These are phyloP conservation scores for Lasiosphaeriaceae sp. DNA, from an alignment of 495 filamentous ascomycete genomes.

Conservation along the genomic window DNA sequence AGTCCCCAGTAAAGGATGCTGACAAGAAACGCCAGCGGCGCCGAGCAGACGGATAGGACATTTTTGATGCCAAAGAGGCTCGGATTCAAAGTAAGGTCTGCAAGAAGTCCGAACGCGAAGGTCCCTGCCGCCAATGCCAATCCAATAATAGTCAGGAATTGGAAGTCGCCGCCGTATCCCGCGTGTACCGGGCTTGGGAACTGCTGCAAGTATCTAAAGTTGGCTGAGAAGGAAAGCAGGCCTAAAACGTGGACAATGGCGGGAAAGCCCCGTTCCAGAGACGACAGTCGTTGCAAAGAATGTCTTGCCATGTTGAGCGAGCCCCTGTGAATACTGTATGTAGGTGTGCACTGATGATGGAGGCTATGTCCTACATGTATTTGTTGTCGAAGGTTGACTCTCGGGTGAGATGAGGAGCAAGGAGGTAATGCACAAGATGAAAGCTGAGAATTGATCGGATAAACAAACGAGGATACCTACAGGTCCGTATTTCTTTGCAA, in stretches of 20 bases:
- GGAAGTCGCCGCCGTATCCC: constrained; percentile 78
- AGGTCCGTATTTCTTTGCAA: too few relatives aligned
- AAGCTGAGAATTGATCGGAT: too few relatives aligned
- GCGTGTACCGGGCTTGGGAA: constrained; percentile 51
- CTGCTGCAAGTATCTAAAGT: constrained; percentile 55
- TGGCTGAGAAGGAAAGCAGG: constrained; percentile 62
- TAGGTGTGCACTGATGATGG: too few relatives aligned
- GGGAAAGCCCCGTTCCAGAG: constrained; percentile 68
- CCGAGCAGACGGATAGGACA: constrained; percentile 62
- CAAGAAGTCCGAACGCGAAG: constrained; percentile 65
- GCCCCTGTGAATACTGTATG: not conserved
- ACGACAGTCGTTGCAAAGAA: constrained; percentile 66
- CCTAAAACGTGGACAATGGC: constrained; percentile 67
- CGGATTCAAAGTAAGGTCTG: constrained; percentile 65
- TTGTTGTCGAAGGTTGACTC: too few relatives aligned
- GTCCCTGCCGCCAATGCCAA: constrained; percentile 64
- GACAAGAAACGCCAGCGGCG: constrained; percentile 78
- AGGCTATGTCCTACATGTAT: too few relatives aligned
- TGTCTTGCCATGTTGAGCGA: constrained; percentile 40
- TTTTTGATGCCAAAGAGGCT: constrained; percentile 73
- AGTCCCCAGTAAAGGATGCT: constrained; percentile 84
- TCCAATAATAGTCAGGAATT: constrained; percentile 83
- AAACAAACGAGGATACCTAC: too few relatives aligned
- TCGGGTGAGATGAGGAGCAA: too few relatives aligned
- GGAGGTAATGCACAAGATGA: too few relatives aligned